A percentile compares a stretch with the other conserved stretches of the same genome.
phyloP scores from a whole-genome alignment of 1,139 yeast species.

The Yamadazyma sp. region DNA sequence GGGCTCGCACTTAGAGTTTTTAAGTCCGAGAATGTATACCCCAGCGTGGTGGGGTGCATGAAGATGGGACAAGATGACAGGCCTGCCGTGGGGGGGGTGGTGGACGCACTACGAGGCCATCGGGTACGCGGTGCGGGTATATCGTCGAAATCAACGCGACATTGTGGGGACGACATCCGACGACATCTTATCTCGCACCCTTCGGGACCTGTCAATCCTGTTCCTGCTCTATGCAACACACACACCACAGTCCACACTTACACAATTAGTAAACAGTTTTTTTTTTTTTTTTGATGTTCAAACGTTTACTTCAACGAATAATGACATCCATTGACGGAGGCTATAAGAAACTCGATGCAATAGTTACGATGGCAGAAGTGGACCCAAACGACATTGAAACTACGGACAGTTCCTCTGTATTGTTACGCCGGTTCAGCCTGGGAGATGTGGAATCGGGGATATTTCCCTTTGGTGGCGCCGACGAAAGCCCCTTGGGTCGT shows the following conservation, averaged over 20 bases:
- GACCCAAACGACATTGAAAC: constrained; percentile 1
- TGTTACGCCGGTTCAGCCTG: constrained; percentile 4
- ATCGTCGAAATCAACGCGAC: no score
- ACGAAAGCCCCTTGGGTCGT: constrained; percentile 72
- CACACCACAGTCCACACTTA: neutral
- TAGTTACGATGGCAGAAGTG: constrained; percentile 4
- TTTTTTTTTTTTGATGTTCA: neutral
- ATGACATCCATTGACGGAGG: constrained; percentile 3
- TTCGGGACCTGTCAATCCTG: neutral
- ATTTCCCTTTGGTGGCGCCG: constrained; percentile 24
- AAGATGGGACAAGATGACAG: no score
- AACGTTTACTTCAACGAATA: neutral
- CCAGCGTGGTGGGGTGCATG: no score
- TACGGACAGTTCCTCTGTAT: neutral
- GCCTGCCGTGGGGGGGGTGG: no score
- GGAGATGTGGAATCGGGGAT: neutral
- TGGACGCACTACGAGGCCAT: no score
- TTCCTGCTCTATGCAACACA: neutral
- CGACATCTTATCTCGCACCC: neutral
- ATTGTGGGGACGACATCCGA: no score
- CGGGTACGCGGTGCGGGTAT: no score
- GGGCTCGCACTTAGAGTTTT: no score
- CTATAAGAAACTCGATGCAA: constrained; percentile 8
- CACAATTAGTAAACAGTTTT: no score
- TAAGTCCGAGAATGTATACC: no score